Conservation (phyloP, 352 stramenopile species). For the Globisporangium cystogenes region DNA sequence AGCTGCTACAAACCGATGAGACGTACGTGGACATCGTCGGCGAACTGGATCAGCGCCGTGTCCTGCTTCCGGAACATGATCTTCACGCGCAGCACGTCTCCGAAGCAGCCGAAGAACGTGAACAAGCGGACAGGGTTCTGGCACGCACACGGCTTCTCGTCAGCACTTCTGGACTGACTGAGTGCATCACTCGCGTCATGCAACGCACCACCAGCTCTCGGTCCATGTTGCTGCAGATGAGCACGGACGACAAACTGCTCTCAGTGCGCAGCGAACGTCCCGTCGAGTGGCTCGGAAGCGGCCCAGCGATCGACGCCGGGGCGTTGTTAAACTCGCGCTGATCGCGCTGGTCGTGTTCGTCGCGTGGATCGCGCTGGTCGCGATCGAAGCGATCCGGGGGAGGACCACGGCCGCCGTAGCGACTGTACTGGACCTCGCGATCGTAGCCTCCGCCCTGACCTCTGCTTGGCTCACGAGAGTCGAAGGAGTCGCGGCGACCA, state of each 20-base stretch:
- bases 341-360: slow-evolving; percentile 1
- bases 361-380: neutral
- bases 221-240: slow-evolving; percentile 86
- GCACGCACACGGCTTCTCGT: neutral
- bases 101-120: slow-evolving; percentile 82
- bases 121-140: slow-evolving; percentile 66
- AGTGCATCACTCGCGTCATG: neutral
- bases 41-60: slow-evolving; percentile 78
- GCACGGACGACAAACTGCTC: slow-evolving; percentile 48
- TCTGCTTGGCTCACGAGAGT: slow-evolving; percentile 1
- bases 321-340: slow-evolving; percentile 14
- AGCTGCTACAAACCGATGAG: neutral
- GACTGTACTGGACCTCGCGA: slow-evolving; percentile 14
- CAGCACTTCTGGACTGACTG: neutral
- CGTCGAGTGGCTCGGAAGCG: slow-evolving; percentile 55
- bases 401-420: slow-evolving; percentile 4
- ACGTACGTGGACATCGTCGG: slow-evolving; percentile 67
- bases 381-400: neutral
- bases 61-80: slow-evolving; percentile 86
- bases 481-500: slow-evolving; percentile 3
- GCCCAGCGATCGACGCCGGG: slow-evolving; percentile 6
- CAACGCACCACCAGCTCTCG: slow-evolving; percentile 47
- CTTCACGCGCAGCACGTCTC: slow-evolving; percentile 78
- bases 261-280: slow-evolving; percentile 51
- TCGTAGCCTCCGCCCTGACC: neutral